Conservation (phyloP, 2,329 filamentous ascomycete genomes). For the Cucurbitaria berberidis region DNA sequence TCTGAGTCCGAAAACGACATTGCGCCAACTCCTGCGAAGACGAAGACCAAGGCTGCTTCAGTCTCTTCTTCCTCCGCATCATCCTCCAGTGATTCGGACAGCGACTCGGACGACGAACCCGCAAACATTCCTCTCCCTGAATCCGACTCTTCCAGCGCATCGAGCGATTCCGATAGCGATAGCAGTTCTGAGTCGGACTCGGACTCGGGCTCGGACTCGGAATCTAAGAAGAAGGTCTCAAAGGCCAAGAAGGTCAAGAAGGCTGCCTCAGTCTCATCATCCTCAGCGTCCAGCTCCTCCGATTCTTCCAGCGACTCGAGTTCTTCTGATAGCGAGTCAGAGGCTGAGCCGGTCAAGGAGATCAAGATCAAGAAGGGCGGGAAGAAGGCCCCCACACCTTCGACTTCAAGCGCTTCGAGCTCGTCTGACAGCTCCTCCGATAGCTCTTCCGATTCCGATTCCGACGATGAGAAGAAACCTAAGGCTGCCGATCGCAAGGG, state of each 20-base stretch:
- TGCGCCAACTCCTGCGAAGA: constrained; percentile 23
- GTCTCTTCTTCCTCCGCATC: constrained; percentile 27
- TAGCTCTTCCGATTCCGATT: constrained; percentile 27
- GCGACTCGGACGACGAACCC: constrained; percentile 29
- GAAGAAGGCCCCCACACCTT: constrained; percentile 23
- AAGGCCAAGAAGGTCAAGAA: constrained; percentile 32
- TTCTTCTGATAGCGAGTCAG: constrained; percentile 36
- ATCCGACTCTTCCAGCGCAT: constrained; percentile 34
- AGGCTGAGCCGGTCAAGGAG: constrained; percentile 20
- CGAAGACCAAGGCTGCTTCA: constrained; percentile 18
- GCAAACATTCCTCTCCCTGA: constrained; percentile 38
- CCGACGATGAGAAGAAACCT: constrained; percentile 39
- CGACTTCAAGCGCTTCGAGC: constrained; percentile 30
- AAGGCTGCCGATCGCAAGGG: constrained; percentile 25
- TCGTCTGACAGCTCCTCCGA: constrained; percentile 22
- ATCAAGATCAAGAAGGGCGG: constrained; percentile 18
- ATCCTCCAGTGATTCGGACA: constrained; percentile 30
- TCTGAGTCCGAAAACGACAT: constrained; percentile 34
- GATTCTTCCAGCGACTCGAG: constrained; percentile 34
- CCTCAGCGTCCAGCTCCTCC: constrained; percentile 41
- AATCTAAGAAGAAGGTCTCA: constrained; percentile 26
- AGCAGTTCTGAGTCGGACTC: constrained; percentile 23
- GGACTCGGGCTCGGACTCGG: constrained; percentile 19
- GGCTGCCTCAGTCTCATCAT: constrained; percentile 35
- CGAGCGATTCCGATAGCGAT: constrained; percentile 37